A percentile compares a stretch with the other conserved stretches of the same genome.
Conservation (phyloP, 2,329 filamentous ascomycete genomes). For the Pestalotiopsis sp. region DNA sequence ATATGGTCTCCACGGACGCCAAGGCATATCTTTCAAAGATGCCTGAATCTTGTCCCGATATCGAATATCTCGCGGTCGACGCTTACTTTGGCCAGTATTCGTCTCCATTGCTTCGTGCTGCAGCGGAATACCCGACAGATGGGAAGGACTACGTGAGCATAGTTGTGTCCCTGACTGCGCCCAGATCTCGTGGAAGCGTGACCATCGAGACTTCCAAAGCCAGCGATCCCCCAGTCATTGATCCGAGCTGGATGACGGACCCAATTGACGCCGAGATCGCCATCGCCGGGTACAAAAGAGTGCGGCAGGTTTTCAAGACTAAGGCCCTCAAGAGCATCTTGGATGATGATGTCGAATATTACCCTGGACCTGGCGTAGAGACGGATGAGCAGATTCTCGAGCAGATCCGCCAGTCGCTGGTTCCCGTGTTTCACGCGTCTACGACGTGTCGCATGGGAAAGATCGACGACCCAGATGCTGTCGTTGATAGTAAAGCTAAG, state of each 20-base stretch:
- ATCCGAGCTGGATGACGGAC: slow-evolving; percentile 48
- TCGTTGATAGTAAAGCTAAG: slow-evolving; percentile 19
- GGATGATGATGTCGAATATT: slow-evolving; percentile 2
- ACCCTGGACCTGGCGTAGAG: slow-evolving; percentile 5
- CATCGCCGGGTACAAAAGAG: slow-evolving; percentile 43
- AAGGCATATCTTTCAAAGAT: slow-evolving; percentile 13
- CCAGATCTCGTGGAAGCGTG: slow-evolving; percentile 19
- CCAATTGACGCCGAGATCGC: slow-evolving; percentile 46
- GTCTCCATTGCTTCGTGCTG: background rate
- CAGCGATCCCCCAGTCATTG: slow-evolving; percentile 32
- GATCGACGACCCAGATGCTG: slow-evolving; percentile 15
- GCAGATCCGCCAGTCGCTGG: slow-evolving; percentile 10
- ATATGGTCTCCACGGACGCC: background rate
- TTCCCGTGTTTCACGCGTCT: slow-evolving; percentile 19
- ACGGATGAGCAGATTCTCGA: slow-evolving; percentile 16
- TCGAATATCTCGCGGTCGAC: slow-evolving; percentile 19
- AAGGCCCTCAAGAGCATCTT: slow-evolving; percentile 4
- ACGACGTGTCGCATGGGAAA: slow-evolving; percentile 22
- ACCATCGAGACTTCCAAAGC: slow-evolving; percentile 16
- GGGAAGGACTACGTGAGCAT: slow-evolving; percentile 18
- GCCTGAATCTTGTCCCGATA: slow-evolving; percentile 29
- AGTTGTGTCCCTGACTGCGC: background rate
- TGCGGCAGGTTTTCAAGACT: slow-evolving; percentile 32
- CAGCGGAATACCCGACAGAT: slow-evolving; percentile 15
- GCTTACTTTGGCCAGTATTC: slow-evolving; percentile 20